Conservation (phyloP, 2,329 filamentous ascomycete genomes). For the Fusarium sp. region DNA sequence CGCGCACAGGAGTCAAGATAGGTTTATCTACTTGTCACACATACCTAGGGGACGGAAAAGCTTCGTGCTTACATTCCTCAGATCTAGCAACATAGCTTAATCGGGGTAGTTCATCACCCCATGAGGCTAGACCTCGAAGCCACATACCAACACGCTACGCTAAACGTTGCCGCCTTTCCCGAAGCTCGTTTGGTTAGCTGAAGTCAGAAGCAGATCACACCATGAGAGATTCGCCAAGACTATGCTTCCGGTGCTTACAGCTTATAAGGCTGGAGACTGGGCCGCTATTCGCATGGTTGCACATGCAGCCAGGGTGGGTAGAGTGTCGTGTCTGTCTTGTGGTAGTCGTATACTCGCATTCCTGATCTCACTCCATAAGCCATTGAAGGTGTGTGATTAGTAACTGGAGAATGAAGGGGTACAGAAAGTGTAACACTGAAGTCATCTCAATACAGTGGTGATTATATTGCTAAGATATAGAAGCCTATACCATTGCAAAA, state of each 20-base stretch:
- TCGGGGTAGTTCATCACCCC: rapidly evolving
- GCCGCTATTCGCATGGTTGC: not conserved
- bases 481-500: not conserved
- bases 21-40: not conserved
- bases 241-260: not conserved
- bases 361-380: not conserved
- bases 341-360: not conserved
- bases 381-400: too few species aligned
- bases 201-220: not conserved
- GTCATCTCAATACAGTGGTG: not conserved
- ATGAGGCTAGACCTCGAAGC: not conserved
- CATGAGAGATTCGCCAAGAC: not conserved
- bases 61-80: conserved; percentile 1
- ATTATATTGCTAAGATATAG: not conserved
- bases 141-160: not conserved
- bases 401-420: not conserved
- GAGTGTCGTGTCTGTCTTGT: not conserved
- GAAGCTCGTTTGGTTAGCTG: too few species aligned
- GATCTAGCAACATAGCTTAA: not conserved
- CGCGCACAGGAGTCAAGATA: not conserved
- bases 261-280: not conserved
- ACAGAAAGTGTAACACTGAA: not conserved
- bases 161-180: not conserved
- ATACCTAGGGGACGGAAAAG: not conserved
- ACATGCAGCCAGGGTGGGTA: not conserved